Base-by-base conservation (phyloP, 202 grass and related monocot genomes). In the Hordeum pubiflorum region DNA sequence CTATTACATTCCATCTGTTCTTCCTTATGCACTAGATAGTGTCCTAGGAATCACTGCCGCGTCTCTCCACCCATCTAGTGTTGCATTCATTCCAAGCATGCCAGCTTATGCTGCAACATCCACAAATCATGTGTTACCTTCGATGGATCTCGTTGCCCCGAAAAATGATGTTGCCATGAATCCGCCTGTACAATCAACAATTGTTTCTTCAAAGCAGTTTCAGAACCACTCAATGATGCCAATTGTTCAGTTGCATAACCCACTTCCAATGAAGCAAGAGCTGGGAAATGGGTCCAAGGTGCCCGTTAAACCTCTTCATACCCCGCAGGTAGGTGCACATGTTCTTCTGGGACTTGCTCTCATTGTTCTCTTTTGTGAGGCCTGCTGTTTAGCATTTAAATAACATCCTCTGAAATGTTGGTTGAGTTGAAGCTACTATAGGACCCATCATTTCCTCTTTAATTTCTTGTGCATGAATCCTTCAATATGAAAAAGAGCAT, bases 1-100 rank as follows among this genome's bases (percentile, higher is more conserved):
- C 41, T 84, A 86, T 69, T 94, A 94, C 70, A 4, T 89, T 87
- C 89, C 89, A 81, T 59, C 89, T 58, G 78, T 66, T 80, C 63
- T 94, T 59, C 92, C 89, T 44, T 87, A 84, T 61, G 56, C 14
- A 36, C 65, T 75, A 60, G 92, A 91, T 72, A 43, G 69, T 85
- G 82, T 83, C 39, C 43, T 78, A 15, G 70, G 76, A 80, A 85
- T 61, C 36, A 52, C 82, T 60, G 12, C 76, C 0, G 9, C 80
- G 52, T 79, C 79, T 40, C 36, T 75, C 34, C 74, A 72, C 7
- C 37, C 69, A 67, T 34, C 83, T 2, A 75, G 44, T 83, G 68
- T 72, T 73, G 11, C 89, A 40, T 85, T 54, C 18, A 11, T 89
- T 78, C 61, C 82, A 52, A 52, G 64, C 72, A 78, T 84, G 58